A percentile compares a stretch with the other conserved stretches of the same genome.
phyloP scores from a whole-genome alignment of 176 grass and related monocot species.

The Thinopyrum elongatum region DNA sequence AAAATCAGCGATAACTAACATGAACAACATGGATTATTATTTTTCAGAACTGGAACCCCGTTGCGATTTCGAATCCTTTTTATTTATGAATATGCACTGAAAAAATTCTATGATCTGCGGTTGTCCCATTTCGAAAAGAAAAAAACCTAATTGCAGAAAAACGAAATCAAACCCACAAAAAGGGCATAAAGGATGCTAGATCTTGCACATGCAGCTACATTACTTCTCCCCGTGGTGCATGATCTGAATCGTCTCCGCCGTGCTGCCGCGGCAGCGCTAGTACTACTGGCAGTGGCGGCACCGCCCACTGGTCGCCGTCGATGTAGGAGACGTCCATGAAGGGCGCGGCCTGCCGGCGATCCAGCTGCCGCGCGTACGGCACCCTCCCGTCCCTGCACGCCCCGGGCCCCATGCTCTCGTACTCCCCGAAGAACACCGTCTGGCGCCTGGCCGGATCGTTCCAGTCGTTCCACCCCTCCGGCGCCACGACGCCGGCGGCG shows the following conservation, averaged over 20 bases:
- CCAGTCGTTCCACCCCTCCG: slow-evolving; percentile 84
- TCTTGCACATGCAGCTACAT: too few species aligned
- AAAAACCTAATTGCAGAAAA: too few species aligned
- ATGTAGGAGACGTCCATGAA: slow-evolving; percentile 86
- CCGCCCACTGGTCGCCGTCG: slow-evolving; percentile 51
- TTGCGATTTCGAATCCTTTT: too few species aligned
- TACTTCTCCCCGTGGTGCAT: background rate
- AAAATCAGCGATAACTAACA: too few species aligned
- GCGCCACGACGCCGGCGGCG: slow-evolving; percentile 30
- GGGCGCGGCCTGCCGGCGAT: slow-evolving; percentile 41
- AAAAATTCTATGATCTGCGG: too few species aligned
- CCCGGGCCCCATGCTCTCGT: slow-evolving; percentile 63
- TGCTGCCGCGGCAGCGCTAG: background rate
- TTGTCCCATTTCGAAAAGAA: too few species aligned
- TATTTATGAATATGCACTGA: too few species aligned
- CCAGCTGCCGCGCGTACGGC: slow-evolving; percentile 56
- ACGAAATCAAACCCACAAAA: too few species aligned
- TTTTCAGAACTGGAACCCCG: too few species aligned
- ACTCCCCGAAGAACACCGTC: slow-evolving; percentile 70
- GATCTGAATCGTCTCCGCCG: background rate
- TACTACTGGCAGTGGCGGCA: slow-evolving; percentile 43
- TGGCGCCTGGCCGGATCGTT: slow-evolving; percentile 64
- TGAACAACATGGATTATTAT: too few species aligned
- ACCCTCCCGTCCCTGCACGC: slow-evolving; percentile 39
- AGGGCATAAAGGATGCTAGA: too few species aligned